Percentiles rank a stretch among this genome's conserved stretches.
These are phyloP conservation scores for Thymus quinquecostatus DNA, from an alignment of 257 asterid species.

Conservation along the genomic window DNA sequence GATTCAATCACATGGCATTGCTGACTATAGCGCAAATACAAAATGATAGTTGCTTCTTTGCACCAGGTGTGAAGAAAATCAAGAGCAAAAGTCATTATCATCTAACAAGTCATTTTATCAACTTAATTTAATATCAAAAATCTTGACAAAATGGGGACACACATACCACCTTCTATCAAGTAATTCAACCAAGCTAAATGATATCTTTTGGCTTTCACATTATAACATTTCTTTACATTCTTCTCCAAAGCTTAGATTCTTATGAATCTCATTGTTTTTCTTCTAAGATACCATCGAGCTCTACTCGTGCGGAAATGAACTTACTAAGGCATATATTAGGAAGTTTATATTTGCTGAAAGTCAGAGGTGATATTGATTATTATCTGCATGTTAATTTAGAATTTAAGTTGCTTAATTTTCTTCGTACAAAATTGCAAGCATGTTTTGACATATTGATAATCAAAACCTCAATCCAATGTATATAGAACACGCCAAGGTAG, in stretches of 20 bases:
- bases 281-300: background rate
- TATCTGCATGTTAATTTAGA: constrained; percentile 3
- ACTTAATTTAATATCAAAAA: constrained; percentile 1
- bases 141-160: constrained; percentile 8
- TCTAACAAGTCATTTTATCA: background rate
- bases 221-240: constrained; percentile 12
- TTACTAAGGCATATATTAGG: background rate
- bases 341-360: background rate
- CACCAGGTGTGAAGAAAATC: background rate
- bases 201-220: background rate
- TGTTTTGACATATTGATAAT: background rate
- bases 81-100: background rate
- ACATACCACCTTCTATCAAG: constrained; percentile 13
- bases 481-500: constrained; percentile 7
- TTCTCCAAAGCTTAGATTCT: constrained; percentile 14
- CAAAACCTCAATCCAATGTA: constrained; percentile 6
- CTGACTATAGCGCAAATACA: constrained; percentile 14
- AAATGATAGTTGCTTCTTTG: constrained; percentile 11
- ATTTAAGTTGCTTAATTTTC: background rate
- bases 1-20: constrained; percentile 5
- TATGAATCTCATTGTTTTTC: background rate
- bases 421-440: background rate
- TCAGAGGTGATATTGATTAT: background rate
- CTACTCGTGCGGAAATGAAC: background rate
- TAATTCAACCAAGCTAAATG: constrained; percentile 2